A percentile compares a stretch with the other conserved stretches of the same genome.
phyloP scores from a whole-genome alignment of 306 rosid species.

The Crotalaria pallida region DNA sequence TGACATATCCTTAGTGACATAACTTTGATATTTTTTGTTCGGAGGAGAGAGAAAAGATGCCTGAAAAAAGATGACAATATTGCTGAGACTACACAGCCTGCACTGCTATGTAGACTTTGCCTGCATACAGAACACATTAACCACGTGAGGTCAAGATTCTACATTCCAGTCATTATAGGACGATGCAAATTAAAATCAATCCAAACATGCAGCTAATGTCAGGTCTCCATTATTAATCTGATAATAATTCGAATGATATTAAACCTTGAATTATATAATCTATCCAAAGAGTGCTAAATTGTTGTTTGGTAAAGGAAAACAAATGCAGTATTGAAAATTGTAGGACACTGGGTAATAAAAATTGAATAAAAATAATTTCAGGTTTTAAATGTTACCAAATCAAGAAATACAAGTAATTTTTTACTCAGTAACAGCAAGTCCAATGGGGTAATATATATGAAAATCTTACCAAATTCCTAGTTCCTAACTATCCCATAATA shows the following conservation, averaged over 20 bases:
- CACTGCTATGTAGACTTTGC: conserved; percentile 44
- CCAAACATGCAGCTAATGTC: not conserved
- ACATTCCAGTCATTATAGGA: conserved; percentile 14
- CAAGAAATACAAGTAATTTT: not conserved
- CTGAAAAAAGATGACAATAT: not conserved
- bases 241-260: not conserved
- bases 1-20: not conserved
- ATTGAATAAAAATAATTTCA: not conserved
- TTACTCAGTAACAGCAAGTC: too few species aligned
- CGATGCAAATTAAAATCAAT: conserved; percentile 1
- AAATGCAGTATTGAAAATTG: not conserved
- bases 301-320: not conserved
- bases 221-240: not conserved
- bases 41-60: not conserved
- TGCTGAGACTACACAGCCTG: conserved; percentile 28
- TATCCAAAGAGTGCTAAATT: not conserved
- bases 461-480: not conserved
- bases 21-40: not conserved
- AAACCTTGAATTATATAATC: not conserved
- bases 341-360: not conserved
- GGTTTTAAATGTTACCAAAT: not conserved
- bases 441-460: not conserved
- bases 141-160: conserved; percentile 7
- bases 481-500: too few species aligned
- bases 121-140: conserved; percentile 37